phyloP scores from a whole-genome alignment of 305 asterid species.

The Ilex paraguariensis region DNA sequence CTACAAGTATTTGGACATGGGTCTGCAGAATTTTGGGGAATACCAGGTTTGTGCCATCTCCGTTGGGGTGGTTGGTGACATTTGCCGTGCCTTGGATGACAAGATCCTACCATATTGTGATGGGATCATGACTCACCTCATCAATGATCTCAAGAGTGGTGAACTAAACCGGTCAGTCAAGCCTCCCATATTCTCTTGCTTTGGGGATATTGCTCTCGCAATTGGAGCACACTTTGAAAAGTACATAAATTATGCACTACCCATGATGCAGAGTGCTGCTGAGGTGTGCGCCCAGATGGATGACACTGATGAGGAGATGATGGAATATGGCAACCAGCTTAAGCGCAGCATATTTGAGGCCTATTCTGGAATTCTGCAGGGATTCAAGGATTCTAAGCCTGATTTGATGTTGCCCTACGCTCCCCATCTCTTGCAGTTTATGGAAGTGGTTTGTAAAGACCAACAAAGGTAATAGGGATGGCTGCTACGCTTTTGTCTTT shows the following conservation, averaged over 20 bases:
- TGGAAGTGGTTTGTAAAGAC: conserved; percentile 66
- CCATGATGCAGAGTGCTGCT: conserved; percentile 85
- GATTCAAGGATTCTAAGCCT: conserved; percentile 70
- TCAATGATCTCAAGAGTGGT: conserved; percentile 67
- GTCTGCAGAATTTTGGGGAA: conserved; percentile 87
- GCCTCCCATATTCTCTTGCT: conserved; percentile 88
- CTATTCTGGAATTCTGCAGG: conserved; percentile 93
- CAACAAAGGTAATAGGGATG: conserved; percentile 31
- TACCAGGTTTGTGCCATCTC: conserved; percentile 87
- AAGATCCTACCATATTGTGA: conserved; percentile 81
- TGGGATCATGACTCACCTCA: conserved; percentile 75
- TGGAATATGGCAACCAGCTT: conserved; percentile 78
- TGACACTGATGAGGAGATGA: conserved; percentile 67
- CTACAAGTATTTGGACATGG: conserved; percentile 62
- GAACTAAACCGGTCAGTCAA: conserved; percentile 82
- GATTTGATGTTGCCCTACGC: conserved; percentile 73
- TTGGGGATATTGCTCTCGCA: conserved; percentile 93
- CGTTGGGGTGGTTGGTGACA: conserved; percentile 93
- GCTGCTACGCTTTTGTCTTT: neutral
- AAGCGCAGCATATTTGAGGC: conserved; percentile 85
- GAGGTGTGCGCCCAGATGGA: conserved; percentile 70
- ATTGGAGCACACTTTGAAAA: conserved; percentile 78
- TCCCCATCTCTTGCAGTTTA: conserved; percentile 69
- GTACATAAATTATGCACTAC: conserved; percentile 57
- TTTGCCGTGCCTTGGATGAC: conserved; percentile 80